Percentiles rank a stretch among this genome's conserved stretches.
phyloP scores from a whole-genome alignment of 1,284 basidiomycete genomes.

The Phaffia rhodozyma region DNA sequence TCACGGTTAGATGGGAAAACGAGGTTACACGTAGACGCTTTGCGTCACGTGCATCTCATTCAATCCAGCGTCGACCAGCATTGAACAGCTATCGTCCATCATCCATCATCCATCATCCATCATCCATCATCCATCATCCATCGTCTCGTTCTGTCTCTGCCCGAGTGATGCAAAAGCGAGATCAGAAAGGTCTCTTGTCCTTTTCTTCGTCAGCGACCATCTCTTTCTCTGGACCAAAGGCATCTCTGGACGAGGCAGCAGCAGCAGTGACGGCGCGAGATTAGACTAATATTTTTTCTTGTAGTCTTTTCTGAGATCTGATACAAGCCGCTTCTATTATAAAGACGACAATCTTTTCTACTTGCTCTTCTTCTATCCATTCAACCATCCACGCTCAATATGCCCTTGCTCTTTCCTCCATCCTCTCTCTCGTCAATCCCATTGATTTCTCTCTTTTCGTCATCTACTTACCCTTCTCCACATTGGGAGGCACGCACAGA shows the following conservation, averaged over 20 bases:
- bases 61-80: neutral
- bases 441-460: constrained; percentile 9
- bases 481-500: neutral
- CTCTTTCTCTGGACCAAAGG: too few species aligned
- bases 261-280: too few species aligned
- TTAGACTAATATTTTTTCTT: too few species aligned
- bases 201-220: too few species aligned
- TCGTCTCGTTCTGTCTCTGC: too few species aligned
- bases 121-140: neutral
- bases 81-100: neutral
- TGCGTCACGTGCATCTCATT: neutral
- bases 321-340: too few species aligned
- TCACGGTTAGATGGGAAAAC: too few species aligned
- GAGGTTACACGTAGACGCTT: neutral
- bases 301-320: too few species aligned
- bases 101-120: neutral
- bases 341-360: too few species aligned
- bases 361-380: neutral
- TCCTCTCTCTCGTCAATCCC: neutral
- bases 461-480: constrained; percentile 11
- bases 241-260: too few species aligned
- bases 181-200: too few species aligned
- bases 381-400: neutral
- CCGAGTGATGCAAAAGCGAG: too few species aligned
- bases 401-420: neutral